A percentile compares a stretch with the other conserved stretches of the same genome.
These are phyloP conservation scores for Myrica gale DNA, from an alignment of 306 rosid species.

Conservation along the genomic window DNA sequence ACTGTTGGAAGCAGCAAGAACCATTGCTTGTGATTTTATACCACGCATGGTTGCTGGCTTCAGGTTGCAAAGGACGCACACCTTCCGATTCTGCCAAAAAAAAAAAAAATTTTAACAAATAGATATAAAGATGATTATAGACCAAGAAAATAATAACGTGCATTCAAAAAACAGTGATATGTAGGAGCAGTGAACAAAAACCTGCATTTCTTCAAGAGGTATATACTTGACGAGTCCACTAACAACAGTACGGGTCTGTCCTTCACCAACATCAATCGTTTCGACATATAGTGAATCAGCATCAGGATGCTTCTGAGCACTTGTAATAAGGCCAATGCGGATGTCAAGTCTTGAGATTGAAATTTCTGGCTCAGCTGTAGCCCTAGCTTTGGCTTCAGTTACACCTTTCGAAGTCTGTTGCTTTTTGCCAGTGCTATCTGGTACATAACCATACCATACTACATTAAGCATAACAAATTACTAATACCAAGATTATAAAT, in stretches of 20 bases:
- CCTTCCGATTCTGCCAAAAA: constrained; percentile 77
- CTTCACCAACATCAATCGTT: constrained; percentile 91
- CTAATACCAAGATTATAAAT: not conserved
- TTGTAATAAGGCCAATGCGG: constrained; percentile 78
- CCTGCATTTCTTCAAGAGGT: constrained; percentile 96
- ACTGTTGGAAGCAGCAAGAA: constrained; percentile 80
- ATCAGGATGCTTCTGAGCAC: constrained; percentile 85
- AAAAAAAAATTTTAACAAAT: constrained; percentile 16
- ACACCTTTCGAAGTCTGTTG: constrained; percentile 52
- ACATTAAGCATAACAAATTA: not conserved
- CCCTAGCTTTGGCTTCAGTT: constrained; percentile 46
- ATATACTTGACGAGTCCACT: constrained; percentile 90
- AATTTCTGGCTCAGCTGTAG: constrained; percentile 54
- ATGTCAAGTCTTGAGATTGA: constrained; percentile 83
- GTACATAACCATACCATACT: constrained; percentile 22
- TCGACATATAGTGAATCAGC: constrained; percentile 93
- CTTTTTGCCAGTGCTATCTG: constrained; percentile 67
- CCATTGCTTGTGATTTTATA: constrained; percentile 95
- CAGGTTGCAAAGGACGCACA: constrained; percentile 88
- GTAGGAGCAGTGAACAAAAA: constrained; percentile 25
- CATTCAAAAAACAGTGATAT: not conserved
- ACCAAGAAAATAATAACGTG: constrained; percentile 1
- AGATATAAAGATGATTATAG: not conserved
- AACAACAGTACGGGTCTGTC: constrained; percentile 75
- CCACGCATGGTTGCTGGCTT: constrained; percentile 88